These are phyloP conservation scores for Ambrosia trifida DNA, from an alignment of 129 eudicot species.

Conservation along the genomic window DNA sequence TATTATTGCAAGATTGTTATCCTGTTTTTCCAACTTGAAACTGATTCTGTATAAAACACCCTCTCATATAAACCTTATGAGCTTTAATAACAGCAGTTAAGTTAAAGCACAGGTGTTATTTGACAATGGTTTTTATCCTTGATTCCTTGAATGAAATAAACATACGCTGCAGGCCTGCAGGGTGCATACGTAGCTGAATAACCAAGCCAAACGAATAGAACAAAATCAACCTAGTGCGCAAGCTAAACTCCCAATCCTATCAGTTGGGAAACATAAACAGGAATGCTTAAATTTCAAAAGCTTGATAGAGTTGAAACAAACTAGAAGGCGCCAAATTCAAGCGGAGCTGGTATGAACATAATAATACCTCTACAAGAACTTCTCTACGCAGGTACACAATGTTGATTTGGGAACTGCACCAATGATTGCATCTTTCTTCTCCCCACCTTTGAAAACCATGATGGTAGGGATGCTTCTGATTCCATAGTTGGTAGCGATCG, in stretches of 20 bases:
- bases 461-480: constrained; percentile 84
- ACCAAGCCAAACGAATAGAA: neutral
- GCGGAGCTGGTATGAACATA: neutral
- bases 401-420: constrained; percentile 45
- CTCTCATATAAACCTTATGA: neutral
- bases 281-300: neutral
- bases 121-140: too few relatives aligned
- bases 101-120: too few relatives aligned
- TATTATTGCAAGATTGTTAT: neutral
- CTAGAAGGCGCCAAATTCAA: neutral
- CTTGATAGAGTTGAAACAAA: constrained; percentile 8
- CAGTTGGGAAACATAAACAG: neutral
- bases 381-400: constrained; percentile 53
- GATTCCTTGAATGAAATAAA: neutral
- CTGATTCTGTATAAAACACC: neutral
- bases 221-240: neutral
- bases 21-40: neutral
- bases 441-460: constrained; percentile 67
- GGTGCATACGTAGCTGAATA: neutral
- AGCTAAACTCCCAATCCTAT: neutral
- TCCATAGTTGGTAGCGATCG: constrained; percentile 60
- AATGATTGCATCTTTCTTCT: constrained; percentile 59
- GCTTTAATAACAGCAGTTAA: too few relatives aligned
- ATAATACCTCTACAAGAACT: constrained; percentile 48
- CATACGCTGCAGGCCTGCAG: neutral